Percentiles rank a stretch among this genome's conserved stretches.
Evolutionary conservation across 176 grass and related monocot species (phyloP).

Genomic region (Aegilops tauschii): DNA sequence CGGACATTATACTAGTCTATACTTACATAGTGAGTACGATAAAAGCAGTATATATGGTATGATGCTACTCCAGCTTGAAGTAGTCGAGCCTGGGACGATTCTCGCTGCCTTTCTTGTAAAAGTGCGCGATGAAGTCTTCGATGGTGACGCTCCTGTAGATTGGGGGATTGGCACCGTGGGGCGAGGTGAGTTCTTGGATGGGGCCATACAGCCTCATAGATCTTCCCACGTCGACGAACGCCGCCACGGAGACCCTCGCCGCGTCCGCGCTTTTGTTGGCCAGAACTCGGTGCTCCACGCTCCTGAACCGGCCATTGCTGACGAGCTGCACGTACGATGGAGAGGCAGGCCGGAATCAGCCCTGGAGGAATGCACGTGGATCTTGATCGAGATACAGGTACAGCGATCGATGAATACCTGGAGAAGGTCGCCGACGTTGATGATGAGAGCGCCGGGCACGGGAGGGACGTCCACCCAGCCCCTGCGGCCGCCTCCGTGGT

Average conservation of each 20-base stretch:
- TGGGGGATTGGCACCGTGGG: neutral
- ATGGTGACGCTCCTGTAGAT: neutral
- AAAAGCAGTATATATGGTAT: too few species aligned
- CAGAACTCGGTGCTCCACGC: slow-evolving; percentile 62
- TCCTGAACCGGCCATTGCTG: slow-evolving; percentile 53
- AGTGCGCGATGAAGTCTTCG: neutral
- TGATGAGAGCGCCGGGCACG: slow-evolving; percentile 37
- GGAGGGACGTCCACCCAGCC: slow-evolving; percentile 51
- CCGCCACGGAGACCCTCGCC: slow-evolving; percentile 37
- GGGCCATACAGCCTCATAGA: slow-evolving; percentile 34
- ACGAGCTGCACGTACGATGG: slow-evolving; percentile 24
- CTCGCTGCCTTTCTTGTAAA: neutral
- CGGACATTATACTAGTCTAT: too few species aligned
- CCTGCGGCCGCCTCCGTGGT: neutral
- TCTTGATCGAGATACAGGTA: neutral
- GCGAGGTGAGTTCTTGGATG: neutral
- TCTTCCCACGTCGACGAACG: slow-evolving; percentile 35
- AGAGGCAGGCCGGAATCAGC: neutral
- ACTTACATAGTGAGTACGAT: too few species aligned
- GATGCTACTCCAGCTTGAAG: neutral
- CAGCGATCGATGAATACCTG: neutral
- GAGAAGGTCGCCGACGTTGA: slow-evolving; percentile 58
- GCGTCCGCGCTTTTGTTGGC: slow-evolving; percentile 1
- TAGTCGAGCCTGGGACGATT: neutral
- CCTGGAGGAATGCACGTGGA: neutral